Conservation (phyloP, 441 rosid genomes). For the Macaranga tanarius region DNA sequence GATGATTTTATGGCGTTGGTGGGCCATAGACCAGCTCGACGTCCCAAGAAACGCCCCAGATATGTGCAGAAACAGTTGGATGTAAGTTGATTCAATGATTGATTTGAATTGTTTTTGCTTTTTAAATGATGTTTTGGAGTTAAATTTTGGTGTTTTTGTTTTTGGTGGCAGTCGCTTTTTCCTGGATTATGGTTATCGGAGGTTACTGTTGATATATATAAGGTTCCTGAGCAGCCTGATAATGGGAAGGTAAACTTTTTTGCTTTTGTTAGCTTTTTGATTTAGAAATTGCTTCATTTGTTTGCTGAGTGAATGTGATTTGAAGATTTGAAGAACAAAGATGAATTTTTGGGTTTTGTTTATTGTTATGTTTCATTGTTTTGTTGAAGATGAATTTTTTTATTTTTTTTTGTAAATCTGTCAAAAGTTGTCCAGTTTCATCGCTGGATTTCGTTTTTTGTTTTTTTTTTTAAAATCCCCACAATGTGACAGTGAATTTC, state of each 20-base stretch:
- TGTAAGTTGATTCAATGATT: conserved; percentile 36
- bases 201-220: conserved; percentile 54
- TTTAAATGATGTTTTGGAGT: not conserved
- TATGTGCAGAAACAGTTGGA: conserved; percentile 61
- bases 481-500: not conserved
- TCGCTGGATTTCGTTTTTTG: not conserved
- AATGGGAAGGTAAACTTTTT: conserved; percentile 43
- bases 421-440: too few relatives aligned
- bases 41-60: conserved; percentile 70
- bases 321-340: not conserved
- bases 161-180: conserved; percentile 43
- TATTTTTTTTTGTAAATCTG: too few relatives aligned
- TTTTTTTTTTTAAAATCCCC: conserved; percentile 3
- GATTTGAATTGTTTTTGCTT: conserved; percentile 3
- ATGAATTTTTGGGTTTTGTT: conserved; percentile 1
- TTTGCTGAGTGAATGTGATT: conserved; percentile 7
- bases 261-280: not conserved
- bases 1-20: conserved; percentile 56
- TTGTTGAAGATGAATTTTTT: too few relatives aligned
- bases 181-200: conserved; percentile 67
- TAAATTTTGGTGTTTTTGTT: conserved; percentile 6
- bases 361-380: not conserved
- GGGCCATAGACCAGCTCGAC: conserved; percentile 54
- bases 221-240: conserved; percentile 50
- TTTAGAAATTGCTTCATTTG: conserved; percentile 15